Percentiles rank a stretch among this genome's conserved stretches.
phyloP scores from a whole-genome alignment of 768 basidiomycete species.

The Amanita exitialis region DNA sequence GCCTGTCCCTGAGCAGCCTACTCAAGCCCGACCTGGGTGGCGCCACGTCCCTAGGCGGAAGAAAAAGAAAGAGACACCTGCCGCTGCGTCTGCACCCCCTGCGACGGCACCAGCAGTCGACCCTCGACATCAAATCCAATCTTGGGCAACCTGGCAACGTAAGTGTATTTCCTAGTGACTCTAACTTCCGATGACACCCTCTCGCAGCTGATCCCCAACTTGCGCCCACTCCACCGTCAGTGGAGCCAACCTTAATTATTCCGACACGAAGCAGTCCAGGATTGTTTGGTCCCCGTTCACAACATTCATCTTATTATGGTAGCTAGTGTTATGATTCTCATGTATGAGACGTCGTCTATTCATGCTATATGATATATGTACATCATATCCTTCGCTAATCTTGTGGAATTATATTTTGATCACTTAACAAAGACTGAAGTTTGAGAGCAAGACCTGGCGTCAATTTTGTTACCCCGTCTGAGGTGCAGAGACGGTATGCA shows the following conservation, averaged over 20 bases:
- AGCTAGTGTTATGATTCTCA: background rate
- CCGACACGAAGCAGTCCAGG: slow-evolving; percentile 53
- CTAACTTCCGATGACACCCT: slow-evolving; percentile 1
- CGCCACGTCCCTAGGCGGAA: slow-evolving; percentile 36
- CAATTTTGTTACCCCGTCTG: slow-evolving; percentile 59
- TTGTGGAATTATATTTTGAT: background rate
- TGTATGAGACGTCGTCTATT: background rate
- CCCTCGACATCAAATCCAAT: slow-evolving; percentile 33
- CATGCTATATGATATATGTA: background rate
- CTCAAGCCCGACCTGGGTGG: slow-evolving; percentile 51
- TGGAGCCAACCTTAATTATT: slow-evolving; percentile 49
- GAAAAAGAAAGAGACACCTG: slow-evolving; percentile 36
- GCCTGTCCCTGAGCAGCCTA: slow-evolving; percentile 29
- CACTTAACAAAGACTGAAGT: slow-evolving; percentile 21
- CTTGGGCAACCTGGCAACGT: slow-evolving; percentile 67
- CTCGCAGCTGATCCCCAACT: slow-evolving; percentile 45
- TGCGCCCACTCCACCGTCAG: slow-evolving; percentile 51
- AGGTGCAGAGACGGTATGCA: slow-evolving; percentile 70
- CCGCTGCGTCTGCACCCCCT: slow-evolving; percentile 18
- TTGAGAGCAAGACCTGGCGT: slow-evolving; percentile 50
- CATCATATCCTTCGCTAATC: background rate
- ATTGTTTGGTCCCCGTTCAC: slow-evolving; percentile 73
- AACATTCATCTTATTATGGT: slow-evolving; percentile 17
- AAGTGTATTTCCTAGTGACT: slow-evolving; percentile 19
- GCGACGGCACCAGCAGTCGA: slow-evolving; percentile 19